Evolutionary conservation across 2,329 filamentous ascomycete genomes (phyloP).

Genomic region (Trichoderma endophyticum): DNA sequence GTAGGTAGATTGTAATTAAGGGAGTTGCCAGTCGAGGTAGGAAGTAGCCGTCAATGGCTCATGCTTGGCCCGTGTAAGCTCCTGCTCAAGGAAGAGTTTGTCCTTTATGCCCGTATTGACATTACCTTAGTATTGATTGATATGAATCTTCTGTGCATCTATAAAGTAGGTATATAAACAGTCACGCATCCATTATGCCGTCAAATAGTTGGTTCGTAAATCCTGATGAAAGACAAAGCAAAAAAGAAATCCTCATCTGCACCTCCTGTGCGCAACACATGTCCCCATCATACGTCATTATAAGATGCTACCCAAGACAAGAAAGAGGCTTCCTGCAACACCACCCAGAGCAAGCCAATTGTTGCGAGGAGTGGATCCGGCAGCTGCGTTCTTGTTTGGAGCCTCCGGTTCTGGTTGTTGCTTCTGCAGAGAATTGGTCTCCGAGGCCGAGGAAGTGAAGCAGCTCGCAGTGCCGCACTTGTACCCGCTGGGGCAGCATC

Average conservation of each 20-base stretch:
- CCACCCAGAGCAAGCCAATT: not conserved
- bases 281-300: not conserved
- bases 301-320: not conserved
- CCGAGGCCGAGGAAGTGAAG: constrained; percentile 51
- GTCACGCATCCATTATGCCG: not conserved
- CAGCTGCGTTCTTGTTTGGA: constrained; percentile 32
- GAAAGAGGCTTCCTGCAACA: not conserved
- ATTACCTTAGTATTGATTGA: not conserved
- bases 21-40: not conserved
- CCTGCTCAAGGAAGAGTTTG: not conserved
- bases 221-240: not conserved
- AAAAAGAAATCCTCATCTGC: no score
- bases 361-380: not conserved
- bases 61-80: not conserved
- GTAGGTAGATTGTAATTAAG: not conserved
- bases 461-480: constrained; percentile 71
- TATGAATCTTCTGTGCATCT: constrained; percentile 6
- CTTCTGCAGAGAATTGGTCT: constrained; percentile 57
- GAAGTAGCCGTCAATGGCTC: not conserved
- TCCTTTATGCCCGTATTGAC: not conserved
- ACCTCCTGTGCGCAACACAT: not conserved
- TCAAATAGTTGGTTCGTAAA: not conserved
- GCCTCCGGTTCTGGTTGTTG: constrained; percentile 29
- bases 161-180: not conserved
- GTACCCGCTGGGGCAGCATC: constrained; percentile 81